Base-by-base conservation (phyloP, 768 basidiomycete genomes). In the Xerocomellus chrysenteron region DNA sequence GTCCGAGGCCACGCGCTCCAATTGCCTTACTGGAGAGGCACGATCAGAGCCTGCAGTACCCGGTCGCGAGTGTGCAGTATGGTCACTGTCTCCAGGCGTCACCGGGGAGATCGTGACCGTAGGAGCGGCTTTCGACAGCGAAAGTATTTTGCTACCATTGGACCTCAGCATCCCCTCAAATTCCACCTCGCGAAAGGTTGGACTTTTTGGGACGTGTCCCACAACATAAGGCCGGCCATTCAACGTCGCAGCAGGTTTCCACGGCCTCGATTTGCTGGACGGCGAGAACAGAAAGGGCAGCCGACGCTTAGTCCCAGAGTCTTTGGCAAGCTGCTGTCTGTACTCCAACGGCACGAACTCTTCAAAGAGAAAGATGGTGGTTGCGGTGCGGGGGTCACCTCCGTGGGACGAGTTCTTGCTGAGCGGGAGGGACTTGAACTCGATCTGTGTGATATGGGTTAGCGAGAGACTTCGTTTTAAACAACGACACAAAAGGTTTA, bases 311-410 rank as follows among this genome's bases (percentile, higher is more conserved):
- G 75, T 76, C 0, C 79, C 75, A 4, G 81, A 77, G 16, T 79
- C 76, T 7, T 84, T 72, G 5, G 74, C 83, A 7, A 95, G 79
- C 61, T 91, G 86, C 44, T 90, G 85, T 5, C 90, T 79, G 65
- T 93, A 94, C 68, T 94, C 94, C 39, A 83, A 74, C 0, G 95
- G 96, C 4, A 99, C 93, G 53, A 92, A 90, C 71, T 98, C 97
- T 73, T 99, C 94, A 60, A 93, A 95, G 7, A 98, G 74, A 50
- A 97, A 81, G 47, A 92, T 82, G 0, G 85, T 81, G 0, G 83
- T 78, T 1, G 85, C 76, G 1, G 82, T 87, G n/a, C 94, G 81
- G 0, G 91, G 91, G 66, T 94, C 91, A 2, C 64, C 58, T 5
- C 66, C 66, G 3, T 48, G 56, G 40, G 64, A 1, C 14, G 57